Conservation (phyloP, 768 basidiomycete genomes). For the Leucosporidium scottii region DNA sequence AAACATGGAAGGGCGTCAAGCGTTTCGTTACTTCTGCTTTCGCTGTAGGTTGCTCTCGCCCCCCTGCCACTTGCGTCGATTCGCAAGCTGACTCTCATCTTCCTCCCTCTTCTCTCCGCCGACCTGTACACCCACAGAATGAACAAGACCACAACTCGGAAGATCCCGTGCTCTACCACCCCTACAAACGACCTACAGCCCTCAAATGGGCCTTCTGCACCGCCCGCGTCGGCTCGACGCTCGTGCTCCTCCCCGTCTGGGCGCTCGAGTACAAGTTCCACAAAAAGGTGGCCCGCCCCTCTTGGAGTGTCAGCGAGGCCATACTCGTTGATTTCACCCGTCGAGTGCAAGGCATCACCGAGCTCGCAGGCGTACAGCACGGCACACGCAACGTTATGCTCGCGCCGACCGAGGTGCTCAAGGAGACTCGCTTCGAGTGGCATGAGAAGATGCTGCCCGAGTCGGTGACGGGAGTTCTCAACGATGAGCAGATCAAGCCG, state of each 20-base stretch:
- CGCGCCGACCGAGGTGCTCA: conserved; percentile 14
- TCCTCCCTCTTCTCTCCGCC: no score
- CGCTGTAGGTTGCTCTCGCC: no score
- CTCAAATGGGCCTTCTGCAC: conserved; percentile 30
- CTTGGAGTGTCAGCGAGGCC: conserved; percentile 21
- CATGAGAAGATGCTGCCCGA: conserved; percentile 14
- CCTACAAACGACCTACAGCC: conserved; percentile 19
- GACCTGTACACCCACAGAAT: no score
- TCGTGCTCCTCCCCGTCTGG: conserved; percentile 27
- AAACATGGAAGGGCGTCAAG: no score
- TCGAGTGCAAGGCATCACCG: conserved; percentile 24
- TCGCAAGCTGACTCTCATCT: no score
- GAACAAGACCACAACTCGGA: not conserved
- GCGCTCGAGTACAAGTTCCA: conserved; percentile 25
- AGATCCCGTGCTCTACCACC: conserved; percentile 12
- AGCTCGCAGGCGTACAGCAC: conserved; percentile 25
- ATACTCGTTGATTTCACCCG: conserved; percentile 23
- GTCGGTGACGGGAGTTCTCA: conserved; percentile 6
- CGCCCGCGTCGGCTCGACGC: conserved; percentile 17
- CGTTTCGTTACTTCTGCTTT: no score
- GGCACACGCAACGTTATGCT: conserved; percentile 12
- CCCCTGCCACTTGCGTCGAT: no score
- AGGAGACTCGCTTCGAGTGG: conserved; percentile 31
- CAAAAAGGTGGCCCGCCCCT: not conserved
- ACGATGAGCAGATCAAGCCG: conserved; percentile 12